A percentile compares a stretch with the other conserved stretches of the same genome.
Conservation (phyloP, 768 basidiomycete species). For the Russula compacta region DNA sequence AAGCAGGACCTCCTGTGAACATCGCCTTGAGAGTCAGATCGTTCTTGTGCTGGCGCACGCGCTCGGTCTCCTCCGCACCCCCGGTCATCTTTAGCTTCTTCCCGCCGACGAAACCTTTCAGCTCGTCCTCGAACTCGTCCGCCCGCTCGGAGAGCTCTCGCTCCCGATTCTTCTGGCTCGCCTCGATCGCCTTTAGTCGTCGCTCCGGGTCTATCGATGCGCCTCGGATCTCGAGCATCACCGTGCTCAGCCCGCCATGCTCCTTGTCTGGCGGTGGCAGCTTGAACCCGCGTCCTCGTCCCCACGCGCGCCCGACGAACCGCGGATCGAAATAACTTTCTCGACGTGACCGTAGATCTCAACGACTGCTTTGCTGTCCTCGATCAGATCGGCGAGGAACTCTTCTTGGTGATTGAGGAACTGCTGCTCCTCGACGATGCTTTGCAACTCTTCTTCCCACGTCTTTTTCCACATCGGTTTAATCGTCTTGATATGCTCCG, state of each 20-base stretch:
- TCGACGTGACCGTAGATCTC: constrained; percentile 88
- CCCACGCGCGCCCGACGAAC: constrained; percentile 34
- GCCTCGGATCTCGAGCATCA: constrained; percentile 86
- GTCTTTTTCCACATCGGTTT: constrained; percentile 99
- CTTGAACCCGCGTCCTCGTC: constrained; percentile 38
- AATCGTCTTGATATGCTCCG: constrained; percentile 78
- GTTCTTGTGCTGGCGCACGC: constrained; percentile 76
- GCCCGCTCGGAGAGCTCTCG: constrained; percentile 61
- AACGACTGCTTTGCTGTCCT: constrained; percentile 83
- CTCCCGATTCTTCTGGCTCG: constrained; percentile 72
- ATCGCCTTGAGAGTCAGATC: constrained; percentile 84
- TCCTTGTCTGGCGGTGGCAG: constrained; percentile 61
- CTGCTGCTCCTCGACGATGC: constrained; percentile 95
- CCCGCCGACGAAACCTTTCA: constrained; percentile 76
- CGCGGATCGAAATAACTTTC: constrained; percentile 71
- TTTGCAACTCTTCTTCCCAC: constrained; percentile 93
- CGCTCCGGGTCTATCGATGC: constrained; percentile 73
- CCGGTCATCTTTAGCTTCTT: constrained; percentile 95
- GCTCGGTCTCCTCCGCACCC: constrained; percentile 84
- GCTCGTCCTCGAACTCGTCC: constrained; percentile 80
- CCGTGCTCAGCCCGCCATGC: constrained; percentile 56
- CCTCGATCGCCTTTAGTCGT: constrained; percentile 88
- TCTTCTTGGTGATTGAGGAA: constrained; percentile 91
- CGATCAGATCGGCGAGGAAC: constrained; percentile 76
- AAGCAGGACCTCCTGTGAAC: constrained; percentile 41